Evolutionary conservation across 768 basidiomycete species (phyloP), one percentile per base, ranked within the genome.

Genomic region (Amanita brunnescens): DNA sequence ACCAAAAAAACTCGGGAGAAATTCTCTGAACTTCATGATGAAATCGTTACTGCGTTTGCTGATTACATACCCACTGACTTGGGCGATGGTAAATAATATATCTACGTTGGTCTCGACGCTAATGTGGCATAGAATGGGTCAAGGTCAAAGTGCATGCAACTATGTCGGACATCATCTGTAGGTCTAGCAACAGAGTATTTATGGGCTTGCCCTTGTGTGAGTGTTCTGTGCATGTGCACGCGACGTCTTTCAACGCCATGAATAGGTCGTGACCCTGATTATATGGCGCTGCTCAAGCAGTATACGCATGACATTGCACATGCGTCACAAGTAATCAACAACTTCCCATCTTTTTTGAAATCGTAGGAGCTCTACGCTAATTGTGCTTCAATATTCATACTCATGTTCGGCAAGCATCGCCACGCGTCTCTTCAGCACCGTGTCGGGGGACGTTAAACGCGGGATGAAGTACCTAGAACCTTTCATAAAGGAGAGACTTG

Each of bases 151-250:
- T 53, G 5, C 58, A 55, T 23, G 40, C 42, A 9, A 53, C 54
- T 1, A 46, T 55, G 8, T 52, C 61, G 18, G 59, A 62, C 9
- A 57, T 66, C 6, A 57, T 63, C n/a, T 57, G 54, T 7, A 56
- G 55, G 6, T 57, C 61, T 3, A 55, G 59, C 3, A 57, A 59
- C 35, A 56, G 64, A 1, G 52, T 59, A 14, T 61, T 66, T 26
- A 59, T 66, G 6, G 64, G 63, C 9, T 52, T 60, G 16, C 61
- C 63, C 5, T 47, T 66, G 16, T 66, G 64, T 64, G 38, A 30
- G 58, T 20, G 7, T 29, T 26, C n/a, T 44, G n/a, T 45, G n/a
- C 6, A 26, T 32, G 14, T 29, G 5, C 8, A 44, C 26, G 14
- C 8, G 23, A 29, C 26, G 26, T 29, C 26, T 9, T 12, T 29